Evolutionary conservation across 345 rosid genomes (phyloP).

Genomic region (Luvunga scandens): DNA sequence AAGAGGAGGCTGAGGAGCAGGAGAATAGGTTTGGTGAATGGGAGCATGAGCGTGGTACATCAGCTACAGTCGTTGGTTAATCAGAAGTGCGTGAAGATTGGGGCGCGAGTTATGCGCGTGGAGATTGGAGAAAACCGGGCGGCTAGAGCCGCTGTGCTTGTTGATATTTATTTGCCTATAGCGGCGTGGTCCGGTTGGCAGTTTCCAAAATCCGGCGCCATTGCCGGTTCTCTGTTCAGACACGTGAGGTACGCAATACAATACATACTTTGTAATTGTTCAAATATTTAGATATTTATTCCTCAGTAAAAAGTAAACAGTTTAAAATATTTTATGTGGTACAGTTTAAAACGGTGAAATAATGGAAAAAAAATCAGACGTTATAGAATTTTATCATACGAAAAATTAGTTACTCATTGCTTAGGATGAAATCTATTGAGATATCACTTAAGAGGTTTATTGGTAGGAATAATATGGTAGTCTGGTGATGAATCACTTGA

Average conservation of each 20-base stretch:
- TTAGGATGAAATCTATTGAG: too few species aligned
- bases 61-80: conserved; percentile 59
- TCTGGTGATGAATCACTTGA: too few species aligned
- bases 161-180: conserved; percentile 69
- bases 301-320: too few species aligned
- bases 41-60: conserved; percentile 73
- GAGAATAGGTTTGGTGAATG: conserved; percentile 72
- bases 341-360: too few species aligned
- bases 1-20: conserved; percentile 33
- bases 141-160: conserved; percentile 59
- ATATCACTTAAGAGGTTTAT: too few species aligned
- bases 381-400: too few species aligned
- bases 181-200: conserved; percentile 83
- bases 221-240: conserved; percentile 64
- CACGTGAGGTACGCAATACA: conserved; percentile 61
- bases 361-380: too few species aligned
- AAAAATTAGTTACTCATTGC: too few species aligned
- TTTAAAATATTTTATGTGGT: too few species aligned
- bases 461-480: too few species aligned
- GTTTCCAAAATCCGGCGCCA: conserved; percentile 55
- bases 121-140: conserved; percentile 36
- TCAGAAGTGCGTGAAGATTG: conserved; percentile 53
- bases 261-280: too few species aligned
- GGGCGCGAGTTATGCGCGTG: conserved; percentile 40
- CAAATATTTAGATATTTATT: too few species aligned